Percentiles rank a stretch among this genome's conserved stretches.
Conservation (phyloP, 192 early-diverging fungal species). For the Coemansia sp. region DNA sequence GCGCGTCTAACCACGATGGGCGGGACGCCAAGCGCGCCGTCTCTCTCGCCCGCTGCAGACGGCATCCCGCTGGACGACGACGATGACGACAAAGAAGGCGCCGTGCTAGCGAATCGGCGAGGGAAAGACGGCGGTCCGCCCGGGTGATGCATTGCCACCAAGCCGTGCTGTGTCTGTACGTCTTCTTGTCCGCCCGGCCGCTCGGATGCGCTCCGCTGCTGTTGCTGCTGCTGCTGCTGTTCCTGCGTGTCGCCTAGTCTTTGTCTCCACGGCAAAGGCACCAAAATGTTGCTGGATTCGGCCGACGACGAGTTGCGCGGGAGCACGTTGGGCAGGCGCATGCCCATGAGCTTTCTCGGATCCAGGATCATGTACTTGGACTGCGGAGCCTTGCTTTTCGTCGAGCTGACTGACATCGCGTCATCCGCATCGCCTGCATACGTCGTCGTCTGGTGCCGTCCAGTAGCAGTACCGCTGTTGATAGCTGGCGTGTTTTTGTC, state of each 20-base stretch:
- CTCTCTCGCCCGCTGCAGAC: background rate
- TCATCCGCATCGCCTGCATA: conserved; percentile 15
- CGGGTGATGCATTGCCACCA: background rate
- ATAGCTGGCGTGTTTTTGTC: background rate
- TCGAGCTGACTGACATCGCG: conserved; percentile 15
- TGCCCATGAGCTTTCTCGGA: conserved; percentile 55
- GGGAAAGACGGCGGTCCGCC: conserved; percentile 1
- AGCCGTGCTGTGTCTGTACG: background rate
- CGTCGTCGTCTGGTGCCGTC: background rate
- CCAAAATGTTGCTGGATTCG: background rate
- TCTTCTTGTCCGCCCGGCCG: background rate
- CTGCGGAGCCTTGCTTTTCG: conserved; percentile 35
- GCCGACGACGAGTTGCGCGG: conserved; percentile 14
- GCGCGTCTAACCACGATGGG: conserved; percentile 6
- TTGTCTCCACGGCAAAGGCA: conserved; percentile 1
- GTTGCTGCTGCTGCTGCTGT: background rate
- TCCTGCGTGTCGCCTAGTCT: background rate
- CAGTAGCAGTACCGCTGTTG: background rate
- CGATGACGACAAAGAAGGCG: background rate
- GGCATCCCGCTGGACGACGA: background rate
- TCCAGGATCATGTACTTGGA: conserved; percentile 56
- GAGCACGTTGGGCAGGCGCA: conserved; percentile 40
- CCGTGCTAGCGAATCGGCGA: background rate
- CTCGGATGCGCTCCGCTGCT: background rate
- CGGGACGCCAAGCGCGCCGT: background rate